Percentiles rank a stretch among this genome's conserved stretches.
These are phyloP conservation scores for Neurospora africana DNA, from an alignment of 495 filamentous ascomycete genomes.

Conservation along the genomic window DNA sequence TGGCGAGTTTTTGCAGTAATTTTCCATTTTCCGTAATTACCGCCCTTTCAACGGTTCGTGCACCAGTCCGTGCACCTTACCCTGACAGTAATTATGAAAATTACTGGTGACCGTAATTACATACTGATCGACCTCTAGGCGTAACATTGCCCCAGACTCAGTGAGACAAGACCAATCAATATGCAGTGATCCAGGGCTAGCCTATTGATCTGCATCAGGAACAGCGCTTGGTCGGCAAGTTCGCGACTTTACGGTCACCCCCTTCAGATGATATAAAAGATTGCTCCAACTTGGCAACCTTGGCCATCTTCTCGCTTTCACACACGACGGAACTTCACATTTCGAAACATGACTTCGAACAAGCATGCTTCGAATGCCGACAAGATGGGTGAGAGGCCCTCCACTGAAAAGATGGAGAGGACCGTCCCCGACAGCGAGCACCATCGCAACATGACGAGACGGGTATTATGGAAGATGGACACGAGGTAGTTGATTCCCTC, in stretches of 20 bases:
- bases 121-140: too few species aligned
- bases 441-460: slow-evolving; percentile 3
- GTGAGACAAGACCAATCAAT: neutral
- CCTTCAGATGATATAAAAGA: neutral
- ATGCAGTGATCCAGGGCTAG: neutral
- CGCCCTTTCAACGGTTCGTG: too few species aligned
- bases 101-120: too few species aligned
- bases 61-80: too few species aligned
- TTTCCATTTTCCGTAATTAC: too few species aligned
- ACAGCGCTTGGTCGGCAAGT: neutral
- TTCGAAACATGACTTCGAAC: neutral
- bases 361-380: neutral
- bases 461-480: slow-evolving; percentile 17
- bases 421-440: neutral
- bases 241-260: neutral
- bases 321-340: neutral
- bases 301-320: neutral
- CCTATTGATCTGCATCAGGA: neutral
- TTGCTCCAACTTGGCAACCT: neutral
- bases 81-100: too few species aligned
- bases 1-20: neutral
- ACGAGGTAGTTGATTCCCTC: slow-evolving; percentile 6
- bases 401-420: neutral
- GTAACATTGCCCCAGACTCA: neutral
- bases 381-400: neutral